Evolutionary conservation across 164 flowering plant genomes (phyloP).

Genomic region (Chloranthus sessilifolius): DNA sequence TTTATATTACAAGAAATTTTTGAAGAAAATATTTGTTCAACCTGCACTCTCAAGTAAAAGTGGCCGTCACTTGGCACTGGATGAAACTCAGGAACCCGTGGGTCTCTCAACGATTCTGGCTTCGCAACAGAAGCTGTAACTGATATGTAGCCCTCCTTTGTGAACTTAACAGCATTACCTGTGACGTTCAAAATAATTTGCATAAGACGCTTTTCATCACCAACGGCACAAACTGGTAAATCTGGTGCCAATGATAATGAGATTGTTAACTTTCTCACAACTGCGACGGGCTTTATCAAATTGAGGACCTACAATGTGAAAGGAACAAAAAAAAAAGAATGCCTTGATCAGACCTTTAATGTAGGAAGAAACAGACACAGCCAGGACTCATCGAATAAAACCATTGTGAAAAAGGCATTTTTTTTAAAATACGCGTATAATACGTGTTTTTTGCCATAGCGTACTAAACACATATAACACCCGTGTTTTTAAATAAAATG

Average conservation of each 20-base stretch:
- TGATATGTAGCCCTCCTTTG: conserved; percentile 55
- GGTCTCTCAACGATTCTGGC: conserved; percentile 48
- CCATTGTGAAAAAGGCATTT: too few relatives aligned
- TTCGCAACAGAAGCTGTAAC: conserved; percentile 48
- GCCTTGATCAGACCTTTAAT: not conserved
- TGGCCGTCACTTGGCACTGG: conserved; percentile 44
- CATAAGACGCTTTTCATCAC: conserved; percentile 69
- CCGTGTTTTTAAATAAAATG: too few relatives aligned
- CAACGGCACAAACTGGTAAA: conserved; percentile 50
- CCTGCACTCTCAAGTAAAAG: conserved; percentile 66
- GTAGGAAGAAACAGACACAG: not conserved
- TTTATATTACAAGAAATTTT: not conserved
- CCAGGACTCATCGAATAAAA: too few relatives aligned
- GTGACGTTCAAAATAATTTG: conserved; percentile 54
- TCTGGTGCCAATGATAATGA: conserved; percentile 45
- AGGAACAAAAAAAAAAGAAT: not conserved
- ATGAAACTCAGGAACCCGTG: conserved; percentile 42
- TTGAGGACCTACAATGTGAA: conserved; percentile 35
- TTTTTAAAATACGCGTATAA: too few relatives aligned
- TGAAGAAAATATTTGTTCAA: conserved; percentile 12
- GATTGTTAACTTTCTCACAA: conserved; percentile 52
- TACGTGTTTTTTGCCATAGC: too few relatives aligned
- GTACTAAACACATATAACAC: too few relatives aligned
- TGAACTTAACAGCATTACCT: conserved; percentile 76
- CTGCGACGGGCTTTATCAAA: conserved; percentile 60